Evolutionary conservation across 139 green algal genomes (phyloP).

Genomic region (Coccomyxa sp.): DNA sequence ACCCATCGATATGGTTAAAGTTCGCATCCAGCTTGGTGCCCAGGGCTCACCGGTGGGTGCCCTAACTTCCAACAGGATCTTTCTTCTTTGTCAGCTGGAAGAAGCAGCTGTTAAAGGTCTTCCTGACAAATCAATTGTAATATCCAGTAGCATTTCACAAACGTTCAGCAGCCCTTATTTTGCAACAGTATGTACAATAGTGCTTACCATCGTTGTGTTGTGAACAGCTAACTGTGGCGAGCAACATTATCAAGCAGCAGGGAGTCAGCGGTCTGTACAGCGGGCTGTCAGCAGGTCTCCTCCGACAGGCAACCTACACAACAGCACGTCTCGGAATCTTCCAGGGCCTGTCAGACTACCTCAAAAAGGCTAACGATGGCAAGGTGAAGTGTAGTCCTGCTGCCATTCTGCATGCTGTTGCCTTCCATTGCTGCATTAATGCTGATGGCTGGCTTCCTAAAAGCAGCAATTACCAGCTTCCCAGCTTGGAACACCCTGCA

Average conservation of each 20-base stretch:
- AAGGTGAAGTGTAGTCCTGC: conserved; percentile 20
- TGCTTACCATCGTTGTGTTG: neutral
- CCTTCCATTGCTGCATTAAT: too few species aligned
- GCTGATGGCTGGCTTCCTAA: too few species aligned
- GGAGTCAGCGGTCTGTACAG: conserved; percentile 86
- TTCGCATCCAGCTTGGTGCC: conserved; percentile 91
- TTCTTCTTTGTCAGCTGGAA: too few species aligned
- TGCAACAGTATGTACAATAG: neutral
- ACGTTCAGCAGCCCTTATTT: too few species aligned
- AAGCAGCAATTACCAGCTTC: too few species aligned
- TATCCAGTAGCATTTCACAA: too few species aligned
- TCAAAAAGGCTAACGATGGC: conserved; percentile 57
- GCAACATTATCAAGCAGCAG: conserved; percentile 56
- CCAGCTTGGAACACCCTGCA: too few species aligned
- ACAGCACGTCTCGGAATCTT: conserved; percentile 94
- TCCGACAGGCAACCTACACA: conserved; percentile 98
- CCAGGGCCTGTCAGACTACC: conserved; percentile 57
- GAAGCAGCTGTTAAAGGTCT: too few species aligned
- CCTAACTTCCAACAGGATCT: neutral
- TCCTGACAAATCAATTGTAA: too few species aligned
- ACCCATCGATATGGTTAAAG: conserved; percentile 97
- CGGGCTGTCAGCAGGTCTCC: conserved; percentile 90
- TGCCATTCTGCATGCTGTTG: neutral
- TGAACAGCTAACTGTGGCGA: conserved; percentile 59
- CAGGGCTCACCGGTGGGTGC: conserved; percentile 75